These are phyloP conservation scores for Globisporangium acanthophoron DNA, from an alignment of 352 stramenopile species.

Conservation along the genomic window DNA sequence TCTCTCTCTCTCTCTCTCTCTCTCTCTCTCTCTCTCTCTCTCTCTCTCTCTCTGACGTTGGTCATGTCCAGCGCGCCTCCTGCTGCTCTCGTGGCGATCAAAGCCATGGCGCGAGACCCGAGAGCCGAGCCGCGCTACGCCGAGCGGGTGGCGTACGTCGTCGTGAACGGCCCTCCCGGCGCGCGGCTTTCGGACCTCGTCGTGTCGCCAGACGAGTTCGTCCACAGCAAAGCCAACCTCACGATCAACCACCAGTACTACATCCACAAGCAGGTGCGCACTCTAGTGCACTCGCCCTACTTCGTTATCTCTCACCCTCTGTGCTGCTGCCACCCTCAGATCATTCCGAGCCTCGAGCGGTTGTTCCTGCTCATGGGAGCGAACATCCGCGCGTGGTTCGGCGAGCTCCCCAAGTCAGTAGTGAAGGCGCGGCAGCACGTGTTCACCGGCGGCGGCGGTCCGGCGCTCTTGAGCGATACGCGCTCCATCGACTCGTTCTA, in stretches of 20 bases:
- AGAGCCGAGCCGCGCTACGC: conserved; percentile 75
- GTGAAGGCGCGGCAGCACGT: conserved; percentile 51
- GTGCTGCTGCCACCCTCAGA: conserved; percentile 20
- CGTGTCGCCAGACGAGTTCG: conserved; percentile 69
- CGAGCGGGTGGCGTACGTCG: conserved; percentile 88
- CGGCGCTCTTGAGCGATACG: conserved; percentile 1
- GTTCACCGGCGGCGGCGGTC: conserved; percentile 2
- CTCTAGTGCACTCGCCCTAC: neutral
- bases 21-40: neutral
- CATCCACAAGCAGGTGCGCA: conserved; percentile 81
- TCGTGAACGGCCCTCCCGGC: conserved; percentile 84
- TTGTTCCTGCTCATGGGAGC: conserved; percentile 76
- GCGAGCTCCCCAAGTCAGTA: conserved; percentile 41
- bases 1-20: too few relatives aligned
- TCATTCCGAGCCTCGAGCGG: conserved; percentile 80
- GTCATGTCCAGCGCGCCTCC: conserved; percentile 42
- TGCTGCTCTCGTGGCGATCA: conserved; percentile 70
- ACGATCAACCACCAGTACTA: conserved; percentile 93
- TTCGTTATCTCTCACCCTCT: neutral
- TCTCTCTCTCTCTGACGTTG: neutral
- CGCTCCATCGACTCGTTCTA: conserved; percentile 83
- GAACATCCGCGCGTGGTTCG: conserved; percentile 75
- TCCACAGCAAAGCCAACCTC: conserved; percentile 31
- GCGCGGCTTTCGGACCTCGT: conserved; percentile 89
- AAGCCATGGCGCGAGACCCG: conserved; percentile 75